phyloP scores from a whole-genome alignment of 768 basidiomycete species.

The Macrocybe gigantea region DNA sequence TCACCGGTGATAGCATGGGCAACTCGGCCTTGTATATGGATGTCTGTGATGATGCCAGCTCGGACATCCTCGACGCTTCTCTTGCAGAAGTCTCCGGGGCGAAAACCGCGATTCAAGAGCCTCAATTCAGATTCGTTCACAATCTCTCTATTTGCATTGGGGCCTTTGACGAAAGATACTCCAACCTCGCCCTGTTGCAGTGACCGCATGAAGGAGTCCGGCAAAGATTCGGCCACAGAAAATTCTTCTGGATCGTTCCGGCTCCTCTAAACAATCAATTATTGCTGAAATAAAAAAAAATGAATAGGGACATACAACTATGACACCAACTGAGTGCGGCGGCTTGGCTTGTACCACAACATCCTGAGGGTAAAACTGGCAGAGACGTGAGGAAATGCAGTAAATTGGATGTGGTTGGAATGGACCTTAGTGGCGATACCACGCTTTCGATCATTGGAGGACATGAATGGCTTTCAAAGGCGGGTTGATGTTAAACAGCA shows the following conservation, averaged over 20 bases:
- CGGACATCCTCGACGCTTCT: constrained; percentile 66
- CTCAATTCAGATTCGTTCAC: constrained; percentile 60
- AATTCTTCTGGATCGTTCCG: constrained; percentile 86
- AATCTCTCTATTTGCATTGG: constrained; percentile 53
- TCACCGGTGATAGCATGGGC: constrained; percentile 70
- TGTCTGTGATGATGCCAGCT: constrained; percentile 68
- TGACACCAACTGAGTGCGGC: constrained; percentile 47
- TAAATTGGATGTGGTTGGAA: not conserved
- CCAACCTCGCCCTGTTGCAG: constrained; percentile 78
- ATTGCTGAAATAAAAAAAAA: constrained; percentile 1
- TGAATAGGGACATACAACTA: constrained; percentile 44
- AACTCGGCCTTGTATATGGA: constrained; percentile 58
- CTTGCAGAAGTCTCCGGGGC: constrained; percentile 80
- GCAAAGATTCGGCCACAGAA: constrained; percentile 31
- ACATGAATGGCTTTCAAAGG: constrained; percentile 5
- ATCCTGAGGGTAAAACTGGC: constrained; percentile 64
- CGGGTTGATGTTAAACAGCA: not conserved
- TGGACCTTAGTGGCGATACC: constrained; percentile 13
- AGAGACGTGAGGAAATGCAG: not conserved
- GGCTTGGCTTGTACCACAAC: constrained; percentile 44
- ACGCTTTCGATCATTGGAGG: constrained; percentile 6
- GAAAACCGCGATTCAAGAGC: constrained; percentile 73
- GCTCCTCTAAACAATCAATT: constrained; percentile 49
- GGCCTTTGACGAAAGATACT: constrained; percentile 56
- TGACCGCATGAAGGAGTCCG: constrained; percentile 72